Base-by-base conservation (phyloP, 164 flowering plant genomes). In the Protea cynaroides region DNA sequence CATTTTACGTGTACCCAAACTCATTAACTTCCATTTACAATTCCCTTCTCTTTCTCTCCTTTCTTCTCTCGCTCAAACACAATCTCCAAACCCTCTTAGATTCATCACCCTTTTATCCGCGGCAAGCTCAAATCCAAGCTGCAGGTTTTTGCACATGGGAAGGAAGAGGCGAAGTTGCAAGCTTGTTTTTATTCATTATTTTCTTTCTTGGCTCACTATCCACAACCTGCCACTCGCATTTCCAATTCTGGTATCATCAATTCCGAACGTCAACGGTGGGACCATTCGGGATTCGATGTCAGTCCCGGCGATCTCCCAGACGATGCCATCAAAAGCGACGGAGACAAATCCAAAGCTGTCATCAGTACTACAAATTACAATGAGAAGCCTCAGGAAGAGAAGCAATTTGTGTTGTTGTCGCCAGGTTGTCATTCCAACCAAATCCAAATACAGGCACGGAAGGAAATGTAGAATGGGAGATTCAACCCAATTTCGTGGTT, bases 221-320 rank as follows among this genome's bases (percentile, higher is more conserved):
- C 89, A 0, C 65, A 73, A 0, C 82, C 67, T 49, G 66, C 70
- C 36, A 73, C 75, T 10, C 66, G n/a, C 18, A 34, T 66, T 46
- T 15, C 59, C 71, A 47, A 23, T 40, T 5, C 68, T 40, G 68
- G 43, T 9, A 1, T 34, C 25, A 1, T 54, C 55, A 66, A 62
- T 57, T 1, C 59, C 25, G 18, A 13, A 6, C 38, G 21, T 55
- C 1, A 29, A 58, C 0, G 47, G 7, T 68, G 69, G 58, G 79
- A 66, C 8, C 21, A 70, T 53, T 74, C 74, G 0, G 62, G 71
- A 0, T 83, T 71, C 49, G 85, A 82, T 25, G 92, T 84, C 68
- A 79, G 63, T 36, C 87, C 80, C 0, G 90, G 85, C 3, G 80
- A 82, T 43, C 80, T 86, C n/a, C 91, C 92, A 1, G 80, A 76